Evolutionary conservation across 192 early-diverging fungal species (phyloP).

Genomic region (Dimargaris verticillata): DNA sequence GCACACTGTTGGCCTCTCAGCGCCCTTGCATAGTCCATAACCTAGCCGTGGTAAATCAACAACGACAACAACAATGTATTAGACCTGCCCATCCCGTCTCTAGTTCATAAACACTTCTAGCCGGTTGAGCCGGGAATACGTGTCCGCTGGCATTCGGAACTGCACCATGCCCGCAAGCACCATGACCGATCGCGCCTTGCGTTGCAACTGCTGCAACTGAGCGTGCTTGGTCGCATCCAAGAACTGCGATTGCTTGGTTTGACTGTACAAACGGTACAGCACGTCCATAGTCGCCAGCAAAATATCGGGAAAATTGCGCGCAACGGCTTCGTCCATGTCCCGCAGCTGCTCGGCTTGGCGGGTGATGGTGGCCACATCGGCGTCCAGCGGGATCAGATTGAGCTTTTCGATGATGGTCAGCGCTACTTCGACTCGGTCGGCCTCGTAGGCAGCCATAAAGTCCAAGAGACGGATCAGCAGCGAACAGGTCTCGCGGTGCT

Average conservation of each 20-base stretch:
- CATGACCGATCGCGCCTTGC: conserved; percentile 48
- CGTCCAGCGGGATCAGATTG: conserved; percentile 44
- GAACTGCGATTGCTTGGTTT: conserved; percentile 34
- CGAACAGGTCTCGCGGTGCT: conserved; percentile 33
- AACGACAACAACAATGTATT: too few relatives aligned
- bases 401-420: conserved; percentile 37
- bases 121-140: conserved; percentile 60
- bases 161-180: conserved; percentile 73
- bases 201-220: conserved; percentile 33
- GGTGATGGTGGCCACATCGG: conserved; percentile 35
- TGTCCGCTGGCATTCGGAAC: conserved; percentile 71
- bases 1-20: too few relatives aligned
- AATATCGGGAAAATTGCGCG: conserved; percentile 57
- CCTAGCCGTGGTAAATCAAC: too few relatives aligned
- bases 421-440: conserved; percentile 38
- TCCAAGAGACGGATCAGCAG: conserved; percentile 39
- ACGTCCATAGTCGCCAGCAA: conserved; percentile 56
- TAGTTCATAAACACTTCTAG: conserved; percentile 44
- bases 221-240: conserved; percentile 25
- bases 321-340: conserved; percentile 44
- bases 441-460: conserved; percentile 35
- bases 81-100: neutral
- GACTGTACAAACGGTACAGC: conserved; percentile 38
- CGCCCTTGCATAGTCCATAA: too few relatives aligned
- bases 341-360: conserved; percentile 50